phyloP scores from a whole-genome alignment of 179 eudicot species.

The Vitellaria paradoxa region DNA sequence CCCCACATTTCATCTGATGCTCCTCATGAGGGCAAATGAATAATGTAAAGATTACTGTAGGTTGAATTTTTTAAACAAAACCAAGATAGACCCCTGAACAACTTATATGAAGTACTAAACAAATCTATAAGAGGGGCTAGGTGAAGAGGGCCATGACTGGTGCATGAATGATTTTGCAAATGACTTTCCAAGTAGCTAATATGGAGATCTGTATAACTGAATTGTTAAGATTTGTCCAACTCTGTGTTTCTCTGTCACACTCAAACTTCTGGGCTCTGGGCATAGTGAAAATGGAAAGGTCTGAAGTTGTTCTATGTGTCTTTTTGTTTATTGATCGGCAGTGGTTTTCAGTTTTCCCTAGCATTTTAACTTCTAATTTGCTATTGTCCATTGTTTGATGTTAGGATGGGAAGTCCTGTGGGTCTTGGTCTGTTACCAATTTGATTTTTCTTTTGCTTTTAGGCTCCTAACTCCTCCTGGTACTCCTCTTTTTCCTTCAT shows the following conservation, averaged over 20 bases:
- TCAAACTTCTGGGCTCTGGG: background rate
- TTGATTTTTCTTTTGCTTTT: conserved; percentile 30
- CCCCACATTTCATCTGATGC: background rate
- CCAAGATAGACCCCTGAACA: background rate
- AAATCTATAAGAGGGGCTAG: background rate
- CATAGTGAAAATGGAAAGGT: background rate
- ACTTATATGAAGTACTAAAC: background rate
- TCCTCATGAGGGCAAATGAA: background rate
- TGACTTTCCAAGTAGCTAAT: background rate
- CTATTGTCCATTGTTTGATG: background rate
- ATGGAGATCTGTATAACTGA: background rate
- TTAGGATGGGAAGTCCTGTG: background rate
- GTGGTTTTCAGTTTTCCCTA: no score
- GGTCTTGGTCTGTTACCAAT: background rate
- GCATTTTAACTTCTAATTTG: background rate
- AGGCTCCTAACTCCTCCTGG: conserved; percentile 99
- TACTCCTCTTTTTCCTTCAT: conserved; percentile 93
- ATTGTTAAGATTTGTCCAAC: background rate
- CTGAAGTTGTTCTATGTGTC: background rate
- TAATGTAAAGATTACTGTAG: background rate
- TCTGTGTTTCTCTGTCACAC: background rate
- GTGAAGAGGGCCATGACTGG: background rate
- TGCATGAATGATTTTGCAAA: background rate
- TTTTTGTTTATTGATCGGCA: conserved; percentile 1
- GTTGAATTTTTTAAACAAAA: background rate